Evolutionary conservation across 805 yeast genomes (phyloP), one percentile per base, ranked within the genome.

Genomic region (Teunomyces funiuensis): DNA sequence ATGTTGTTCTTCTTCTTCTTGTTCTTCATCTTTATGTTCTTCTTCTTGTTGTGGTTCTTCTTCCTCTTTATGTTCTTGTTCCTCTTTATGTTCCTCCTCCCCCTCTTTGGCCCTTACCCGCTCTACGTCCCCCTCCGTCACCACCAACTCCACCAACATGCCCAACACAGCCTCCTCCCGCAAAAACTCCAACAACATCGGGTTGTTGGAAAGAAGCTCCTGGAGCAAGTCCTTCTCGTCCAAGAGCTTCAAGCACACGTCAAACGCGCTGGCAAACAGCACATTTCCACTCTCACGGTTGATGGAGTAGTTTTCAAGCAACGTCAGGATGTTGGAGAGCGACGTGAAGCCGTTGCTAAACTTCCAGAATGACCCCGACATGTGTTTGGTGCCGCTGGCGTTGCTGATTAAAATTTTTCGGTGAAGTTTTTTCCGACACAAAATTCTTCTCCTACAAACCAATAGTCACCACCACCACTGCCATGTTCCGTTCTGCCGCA

Each of bases 331-430:
- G 39, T 69, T 70, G 22, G 73, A 66, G 28, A 69, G 52, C 36
- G 74, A 66, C 19, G 73, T 64, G 51, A 69, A 69, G 38, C 76
- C 75, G 52, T 68, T 70, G 45, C 71, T 66, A 51, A 70, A 69
- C 52, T 70, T 70, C 76, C 76, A 71, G 50, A 70, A 71, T 14
- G 73, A 66, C 14, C 74, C 71, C n/a, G 74, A 69, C 76, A 71
- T 70, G 43, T 39, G 9, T 13, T 9, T 20, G 30, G n/a, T n/a
- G n/a, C n/a, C n/a, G n/a, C n/a, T n/a, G n/a, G n/a, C n/a, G n/a
- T 6, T n/a, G 39, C 20, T 11, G 28, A 8, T 8, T 13, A 33
- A 20, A 33, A 22, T 33, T 33, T 33, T 33, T 22, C 18, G 20
- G n/a, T 11, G 27, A 33, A 33, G 22, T 23, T 19, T 33, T 33